Percentiles rank a stretch among this genome's conserved stretches.
Evolutionary conservation across 306 rosid genomes (phyloP).

Genomic region (Rosa chinensis): DNA sequence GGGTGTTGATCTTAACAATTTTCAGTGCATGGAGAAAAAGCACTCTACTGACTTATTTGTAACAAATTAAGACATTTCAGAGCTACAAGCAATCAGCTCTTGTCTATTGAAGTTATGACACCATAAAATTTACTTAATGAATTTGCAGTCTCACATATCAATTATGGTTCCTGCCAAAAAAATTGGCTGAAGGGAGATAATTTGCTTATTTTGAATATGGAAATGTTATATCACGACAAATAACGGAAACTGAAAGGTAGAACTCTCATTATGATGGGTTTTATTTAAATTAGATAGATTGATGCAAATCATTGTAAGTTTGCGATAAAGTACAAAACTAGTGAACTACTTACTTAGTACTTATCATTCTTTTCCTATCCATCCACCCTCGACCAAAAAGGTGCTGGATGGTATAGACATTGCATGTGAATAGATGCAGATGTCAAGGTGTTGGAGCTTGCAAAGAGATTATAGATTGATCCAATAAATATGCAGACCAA

Average conservation of each 20-base stretch:
- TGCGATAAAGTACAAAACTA: background rate
- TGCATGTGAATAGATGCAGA: background rate
- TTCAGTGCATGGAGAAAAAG: background rate
- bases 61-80: background rate
- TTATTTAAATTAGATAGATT: conserved; percentile 1
- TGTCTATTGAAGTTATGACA: background rate
- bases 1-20: background rate
- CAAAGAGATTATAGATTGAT: background rate
- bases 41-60: background rate
- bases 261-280: background rate
- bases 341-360: background rate
- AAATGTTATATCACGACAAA: background rate
- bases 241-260: background rate
- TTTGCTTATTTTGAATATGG: background rate
- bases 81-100: background rate
- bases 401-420: background rate
- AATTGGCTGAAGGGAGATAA: background rate
- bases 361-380: background rate
- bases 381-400: background rate
- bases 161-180: background rate
- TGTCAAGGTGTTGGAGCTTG: background rate
- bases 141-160: background rate
- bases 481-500: background rate
- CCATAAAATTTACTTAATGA: background rate
- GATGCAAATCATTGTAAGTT: background rate